Conservation (phyloP, 228 moss, liverwort and hornwort genomes). For the Sphagnum fallax region DNA sequence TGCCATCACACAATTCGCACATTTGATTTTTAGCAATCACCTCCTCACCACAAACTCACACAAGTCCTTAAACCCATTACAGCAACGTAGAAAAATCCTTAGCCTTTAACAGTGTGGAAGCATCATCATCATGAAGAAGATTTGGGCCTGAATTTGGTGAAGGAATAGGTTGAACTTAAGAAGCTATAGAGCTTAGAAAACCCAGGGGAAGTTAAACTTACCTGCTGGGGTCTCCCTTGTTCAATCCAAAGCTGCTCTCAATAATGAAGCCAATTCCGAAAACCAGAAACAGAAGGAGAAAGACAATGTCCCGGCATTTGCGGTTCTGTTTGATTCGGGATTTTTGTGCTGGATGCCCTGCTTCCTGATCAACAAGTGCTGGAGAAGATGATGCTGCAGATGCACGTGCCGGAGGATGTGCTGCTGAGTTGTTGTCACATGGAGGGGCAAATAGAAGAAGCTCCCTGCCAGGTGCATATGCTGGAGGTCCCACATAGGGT, state of each 20-base stretch:
- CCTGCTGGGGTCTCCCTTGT: slow-evolving; percentile 66
- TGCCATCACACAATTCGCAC: slow-evolving; percentile 4
- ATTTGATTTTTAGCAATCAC: not conserved
- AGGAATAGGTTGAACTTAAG: too few species aligned
- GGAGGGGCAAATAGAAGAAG: too few species aligned
- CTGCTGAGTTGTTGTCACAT: too few species aligned
- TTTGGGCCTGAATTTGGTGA: too few species aligned
- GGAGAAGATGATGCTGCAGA: slow-evolving; percentile 8
- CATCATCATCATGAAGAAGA: too few species aligned
- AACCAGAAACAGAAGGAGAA: slow-evolving; percentile 45
- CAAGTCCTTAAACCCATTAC: too few species aligned
- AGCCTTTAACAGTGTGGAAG: too few species aligned
- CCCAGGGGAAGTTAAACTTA: slow-evolving; percentile 2
- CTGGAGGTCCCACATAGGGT: slow-evolving; percentile 28
- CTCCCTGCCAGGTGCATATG: too few species aligned
- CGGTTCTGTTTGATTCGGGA: slow-evolving; percentile 62
- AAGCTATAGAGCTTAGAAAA: too few species aligned
- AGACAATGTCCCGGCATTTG: slow-evolving; percentile 69
- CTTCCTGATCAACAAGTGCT: slow-evolving; percentile 19
- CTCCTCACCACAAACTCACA: too few species aligned
- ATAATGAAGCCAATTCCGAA: slow-evolving; percentile 64
- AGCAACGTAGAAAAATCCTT: too few species aligned
- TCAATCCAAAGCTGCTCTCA: slow-evolving; percentile 67
- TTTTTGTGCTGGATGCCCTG: slow-evolving; percentile 8
- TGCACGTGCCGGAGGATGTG: slow-evolving; percentile 8